Evolutionary conservation across 2,329 filamentous ascomycete species (phyloP).

Genomic region (Trichophyton mentagrophytes): DNA sequence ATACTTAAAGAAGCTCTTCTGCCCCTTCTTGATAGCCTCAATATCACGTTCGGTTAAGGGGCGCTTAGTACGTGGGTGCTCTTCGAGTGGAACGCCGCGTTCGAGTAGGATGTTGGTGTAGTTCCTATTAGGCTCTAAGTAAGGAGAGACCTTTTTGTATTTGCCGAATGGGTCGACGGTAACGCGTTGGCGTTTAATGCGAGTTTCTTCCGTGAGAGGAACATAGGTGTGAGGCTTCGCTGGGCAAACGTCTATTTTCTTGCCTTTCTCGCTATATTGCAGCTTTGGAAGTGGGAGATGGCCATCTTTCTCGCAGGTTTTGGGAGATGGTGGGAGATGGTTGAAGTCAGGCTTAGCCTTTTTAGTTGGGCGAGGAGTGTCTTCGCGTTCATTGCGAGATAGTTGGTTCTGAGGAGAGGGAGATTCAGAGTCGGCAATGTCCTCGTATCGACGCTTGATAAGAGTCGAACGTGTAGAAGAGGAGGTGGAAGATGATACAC

Average conservation of each 20-base stretch:
- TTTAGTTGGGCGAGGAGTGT: background rate
- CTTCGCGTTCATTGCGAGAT: background rate
- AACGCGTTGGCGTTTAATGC: conserved; percentile 6
- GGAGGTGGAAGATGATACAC: background rate
- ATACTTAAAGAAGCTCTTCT: background rate
- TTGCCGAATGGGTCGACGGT: conserved; percentile 10
- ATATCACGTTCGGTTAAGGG: background rate
- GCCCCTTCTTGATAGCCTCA: background rate
- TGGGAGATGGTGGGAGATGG: background rate
- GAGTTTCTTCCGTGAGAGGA: background rate
- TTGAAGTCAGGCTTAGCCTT: background rate
- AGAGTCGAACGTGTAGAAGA: background rate
- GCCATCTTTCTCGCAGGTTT: background rate
- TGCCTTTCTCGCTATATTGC: background rate
- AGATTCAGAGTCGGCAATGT: background rate
- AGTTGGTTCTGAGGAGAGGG: background rate
- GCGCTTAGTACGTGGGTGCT: background rate
- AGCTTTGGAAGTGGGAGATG: background rate
- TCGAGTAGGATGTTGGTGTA: background rate
- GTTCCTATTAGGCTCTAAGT: background rate
- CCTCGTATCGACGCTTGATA: background rate
- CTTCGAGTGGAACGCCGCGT: background rate
- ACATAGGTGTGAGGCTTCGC: background rate
- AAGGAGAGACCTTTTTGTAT: background rate
- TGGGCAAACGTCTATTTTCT: background rate